phyloP scores from a whole-genome alignment of 345 rosid genomes.

The Arabis hirsuta region DNA sequence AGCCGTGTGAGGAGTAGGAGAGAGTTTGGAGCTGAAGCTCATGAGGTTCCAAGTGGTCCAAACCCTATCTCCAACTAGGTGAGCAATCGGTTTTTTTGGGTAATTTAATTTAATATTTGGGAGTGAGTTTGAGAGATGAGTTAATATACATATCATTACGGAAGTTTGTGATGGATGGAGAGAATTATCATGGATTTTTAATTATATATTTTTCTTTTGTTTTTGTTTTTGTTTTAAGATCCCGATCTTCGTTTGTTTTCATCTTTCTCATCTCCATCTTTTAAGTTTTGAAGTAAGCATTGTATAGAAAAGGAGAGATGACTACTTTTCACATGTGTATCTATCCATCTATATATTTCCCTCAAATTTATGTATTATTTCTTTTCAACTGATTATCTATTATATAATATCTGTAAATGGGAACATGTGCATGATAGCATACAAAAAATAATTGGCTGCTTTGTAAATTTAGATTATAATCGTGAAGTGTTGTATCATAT shows the following conservation, averaged over 20 bases:
- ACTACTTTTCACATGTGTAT: constrained; percentile 2
- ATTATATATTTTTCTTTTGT: not conserved
- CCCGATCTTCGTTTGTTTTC: not conserved
- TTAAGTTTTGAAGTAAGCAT: constrained; percentile 9
- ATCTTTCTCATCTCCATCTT: constrained; percentile 4
- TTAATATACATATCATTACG: not conserved
- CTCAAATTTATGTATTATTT: not conserved
- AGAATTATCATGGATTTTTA: not conserved
- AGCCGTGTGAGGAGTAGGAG: constrained; percentile 31
- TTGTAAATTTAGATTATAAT: not conserved
- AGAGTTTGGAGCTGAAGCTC: constrained; percentile 52
- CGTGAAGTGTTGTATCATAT: not conserved
- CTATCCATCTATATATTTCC: not conserved
- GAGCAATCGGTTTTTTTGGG: constrained; percentile 7
- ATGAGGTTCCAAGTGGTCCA: constrained; percentile 82
- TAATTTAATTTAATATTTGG: constrained; percentile 13
- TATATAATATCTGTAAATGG: not conserved
- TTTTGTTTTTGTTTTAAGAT: not conserved
- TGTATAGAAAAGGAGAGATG: not conserved
- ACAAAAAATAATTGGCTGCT: not conserved
- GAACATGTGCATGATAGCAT: not conserved
- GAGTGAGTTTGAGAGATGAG: not conserved
- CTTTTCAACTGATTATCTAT: not conserved
- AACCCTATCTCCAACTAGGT: constrained; percentile 79
- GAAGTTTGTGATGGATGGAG: constrained; percentile 9